Evolutionary conservation across 2,329 filamentous ascomycete species (phyloP), one percentile per base, ranked within the genome.

Genomic region (Xylaria multiplex): DNA sequence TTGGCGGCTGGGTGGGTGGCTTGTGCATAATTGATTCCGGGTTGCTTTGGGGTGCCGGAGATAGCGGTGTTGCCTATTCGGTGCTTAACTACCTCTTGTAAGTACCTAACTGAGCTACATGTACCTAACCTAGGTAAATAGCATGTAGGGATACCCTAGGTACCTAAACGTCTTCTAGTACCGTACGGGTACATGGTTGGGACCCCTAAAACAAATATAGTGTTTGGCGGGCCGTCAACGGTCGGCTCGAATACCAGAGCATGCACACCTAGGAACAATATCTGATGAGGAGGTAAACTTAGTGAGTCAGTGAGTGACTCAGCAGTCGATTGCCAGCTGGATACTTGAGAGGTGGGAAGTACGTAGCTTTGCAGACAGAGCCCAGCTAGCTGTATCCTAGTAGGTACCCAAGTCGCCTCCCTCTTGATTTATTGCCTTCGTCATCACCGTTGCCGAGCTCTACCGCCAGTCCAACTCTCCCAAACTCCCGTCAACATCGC

Each of bases 401-500:
- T 9, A 37, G 35, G 11, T 9, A 13, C 11, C 35, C 35, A 9
- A 37, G 35, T 37, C 35, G 35, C 46, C 53, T 52, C 35, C 45
- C 35, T 48, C 45, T 35, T 22, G 46, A 42, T 61, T 58, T 64
- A 57, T 58, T 57, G 45, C 53, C 53, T 59, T 68, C 62, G 62
- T 68, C 65, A 59, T 62, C n/a, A 46, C 48, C 48, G 42, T 54
- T 27, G 24, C 9, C 9, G 50, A n/a, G n/a, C 49, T 30, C 50
- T 46, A 8, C 50, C 7, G 14, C 59, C 30, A 42, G 40, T 55
- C 49, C 46, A 58, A 54, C 53, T 61, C 27, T 43, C 49, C 42
- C 59, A 64, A 64, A 64, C 54, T 59, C 56, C 42, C 9, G 45
- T 50, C 37, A 63, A 57, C 43, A 48, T 40, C 37, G 4, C 13